These are phyloP conservation scores for Neotropicomus parvogracilis DNA, from an alignment of 1,284 basidiomycete species.

Conservation along the genomic window DNA sequence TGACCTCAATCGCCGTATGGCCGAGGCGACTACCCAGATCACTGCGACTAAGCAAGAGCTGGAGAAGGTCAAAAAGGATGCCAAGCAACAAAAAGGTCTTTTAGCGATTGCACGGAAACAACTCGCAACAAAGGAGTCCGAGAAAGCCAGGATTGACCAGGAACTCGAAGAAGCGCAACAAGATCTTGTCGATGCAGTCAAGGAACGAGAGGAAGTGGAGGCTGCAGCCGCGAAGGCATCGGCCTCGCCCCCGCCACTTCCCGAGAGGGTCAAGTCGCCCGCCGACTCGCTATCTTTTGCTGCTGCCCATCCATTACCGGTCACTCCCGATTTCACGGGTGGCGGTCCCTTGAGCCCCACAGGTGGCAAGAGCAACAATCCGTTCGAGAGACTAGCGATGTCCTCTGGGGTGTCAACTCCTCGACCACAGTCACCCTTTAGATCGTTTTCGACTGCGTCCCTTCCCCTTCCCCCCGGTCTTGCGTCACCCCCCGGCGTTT, in stretches of 20 bases:
- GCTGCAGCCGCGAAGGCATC: slow-evolving; percentile 41
- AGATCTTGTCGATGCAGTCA: slow-evolving; percentile 50
- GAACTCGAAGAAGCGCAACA: slow-evolving; percentile 66
- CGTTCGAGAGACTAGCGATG: slow-evolving; percentile 78
- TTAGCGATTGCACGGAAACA: slow-evolving; percentile 96
- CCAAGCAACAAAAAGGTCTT: slow-evolving; percentile 93
- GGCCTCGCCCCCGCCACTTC: slow-evolving; percentile 1
- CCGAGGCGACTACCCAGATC: slow-evolving; percentile 76
- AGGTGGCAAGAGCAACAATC: slow-evolving; percentile 80
- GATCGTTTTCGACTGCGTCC: slow-evolving; percentile 45
- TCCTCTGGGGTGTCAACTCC: slow-evolving; percentile 43
- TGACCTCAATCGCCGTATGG: slow-evolving; percentile 80
- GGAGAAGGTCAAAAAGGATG: slow-evolving; percentile 91
- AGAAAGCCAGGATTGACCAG: slow-evolving; percentile 66
- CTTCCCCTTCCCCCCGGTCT: slow-evolving; percentile 30
- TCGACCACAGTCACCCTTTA: slow-evolving; percentile 56
- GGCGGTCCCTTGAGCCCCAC: slow-evolving; percentile 35
- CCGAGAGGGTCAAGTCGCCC: slow-evolving; percentile 25
- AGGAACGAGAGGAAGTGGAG: slow-evolving; percentile 59
- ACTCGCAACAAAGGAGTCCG: slow-evolving; percentile 78
- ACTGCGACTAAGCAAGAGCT: slow-evolving; percentile 70
- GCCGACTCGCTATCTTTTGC: slow-evolving; percentile 58
- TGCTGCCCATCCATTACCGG: slow-evolving; percentile 64
- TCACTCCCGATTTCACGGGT: slow-evolving; percentile 53
- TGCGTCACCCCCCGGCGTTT: slow-evolving; percentile 27